Evolutionary conservation across 768 basidiomycete species (phyloP).

Genomic region (Macrolepiota albuminosa): DNA sequence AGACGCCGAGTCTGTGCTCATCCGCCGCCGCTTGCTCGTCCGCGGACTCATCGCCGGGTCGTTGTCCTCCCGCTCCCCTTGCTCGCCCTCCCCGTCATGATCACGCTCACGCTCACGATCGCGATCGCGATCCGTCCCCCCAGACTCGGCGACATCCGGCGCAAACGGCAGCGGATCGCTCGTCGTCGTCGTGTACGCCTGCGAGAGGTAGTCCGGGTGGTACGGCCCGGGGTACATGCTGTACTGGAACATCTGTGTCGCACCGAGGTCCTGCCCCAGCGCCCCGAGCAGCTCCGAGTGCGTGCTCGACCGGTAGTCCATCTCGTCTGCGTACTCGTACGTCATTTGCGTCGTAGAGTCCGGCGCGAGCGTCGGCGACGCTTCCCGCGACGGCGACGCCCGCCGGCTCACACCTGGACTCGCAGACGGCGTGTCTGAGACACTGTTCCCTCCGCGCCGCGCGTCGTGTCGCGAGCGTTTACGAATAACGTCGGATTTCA

Average conservation of each 20-base stretch:
- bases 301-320: constrained; percentile 34
- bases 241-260: constrained; percentile 27
- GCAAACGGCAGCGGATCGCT: constrained; percentile 54
- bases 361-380: constrained; percentile 63
- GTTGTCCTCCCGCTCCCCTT: constrained; percentile 13
- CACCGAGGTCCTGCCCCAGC: constrained; percentile 29
- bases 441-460: constrained; percentile 46
- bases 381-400: constrained; percentile 58
- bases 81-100: not conserved
- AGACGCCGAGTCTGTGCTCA: constrained; percentile 56
- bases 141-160: constrained; percentile 1
- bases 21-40: constrained; percentile 67
- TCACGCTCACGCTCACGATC: too few relatives aligned
- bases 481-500: constrained; percentile 89
- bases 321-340: constrained; percentile 47
- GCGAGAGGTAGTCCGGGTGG: constrained; percentile 65
- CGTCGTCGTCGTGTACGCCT: constrained; percentile 37
- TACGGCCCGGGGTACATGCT: constrained; percentile 65
- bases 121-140: not conserved
- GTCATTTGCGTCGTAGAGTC: constrained; percentile 61
- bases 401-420: constrained; percentile 73
- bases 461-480: constrained; percentile 83
- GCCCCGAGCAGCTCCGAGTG: constrained; percentile 52
- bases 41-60: constrained; percentile 28
- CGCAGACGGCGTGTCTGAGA: constrained; percentile 68